These are phyloP conservation scores for Fusarium decemcellulare DNA, from an alignment of 2,329 filamentous ascomycete species.

Conservation along the genomic window DNA sequence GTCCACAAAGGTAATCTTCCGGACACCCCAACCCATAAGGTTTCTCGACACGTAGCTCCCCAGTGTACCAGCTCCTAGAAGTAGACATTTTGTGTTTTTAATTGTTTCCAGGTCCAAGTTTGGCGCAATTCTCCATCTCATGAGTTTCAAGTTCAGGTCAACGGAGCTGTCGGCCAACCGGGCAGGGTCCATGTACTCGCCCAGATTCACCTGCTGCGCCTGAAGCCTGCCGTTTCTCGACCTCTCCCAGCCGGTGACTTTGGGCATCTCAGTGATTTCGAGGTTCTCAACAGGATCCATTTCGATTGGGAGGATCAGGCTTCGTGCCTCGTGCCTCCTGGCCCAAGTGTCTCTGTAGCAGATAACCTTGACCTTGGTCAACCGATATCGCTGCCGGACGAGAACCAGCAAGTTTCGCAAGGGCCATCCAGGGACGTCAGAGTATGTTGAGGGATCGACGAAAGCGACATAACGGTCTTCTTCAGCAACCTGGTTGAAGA, in stretches of 20 bases:
- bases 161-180: conserved; percentile 93
- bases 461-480: conserved; percentile 89
- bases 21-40: conserved; percentile 94
- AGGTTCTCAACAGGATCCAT: conserved; percentile 64
- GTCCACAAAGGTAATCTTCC: conserved; percentile 96
- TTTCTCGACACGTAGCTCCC: conserved; percentile 95
- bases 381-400: conserved; percentile 83
- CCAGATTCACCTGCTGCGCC: conserved; percentile 84
- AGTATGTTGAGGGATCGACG: conserved; percentile 92
- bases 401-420: conserved; percentile 90
- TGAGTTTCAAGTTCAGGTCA: conserved; percentile 95
- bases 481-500: conserved; percentile 81
- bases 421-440: conserved; percentile 91
- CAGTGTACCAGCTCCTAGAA: conserved; percentile 92
- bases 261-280: conserved; percentile 76
- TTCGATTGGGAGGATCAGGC: conserved; percentile 80
- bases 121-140: conserved; percentile 98
- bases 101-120: conserved; percentile 89
- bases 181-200: conserved; percentile 93
- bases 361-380: conserved; percentile 84
- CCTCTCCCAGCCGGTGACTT: conserved; percentile 96
- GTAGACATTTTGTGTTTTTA: conserved; percentile 89
- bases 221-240: conserved; percentile 83
- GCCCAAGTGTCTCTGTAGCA: conserved; percentile 90
- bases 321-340: conserved; percentile 84